A percentile compares a stretch with the other conserved stretches of the same genome.
Conservation (phyloP, 352 stramenopile genomes). For the Phytophthora sojae region DNA sequence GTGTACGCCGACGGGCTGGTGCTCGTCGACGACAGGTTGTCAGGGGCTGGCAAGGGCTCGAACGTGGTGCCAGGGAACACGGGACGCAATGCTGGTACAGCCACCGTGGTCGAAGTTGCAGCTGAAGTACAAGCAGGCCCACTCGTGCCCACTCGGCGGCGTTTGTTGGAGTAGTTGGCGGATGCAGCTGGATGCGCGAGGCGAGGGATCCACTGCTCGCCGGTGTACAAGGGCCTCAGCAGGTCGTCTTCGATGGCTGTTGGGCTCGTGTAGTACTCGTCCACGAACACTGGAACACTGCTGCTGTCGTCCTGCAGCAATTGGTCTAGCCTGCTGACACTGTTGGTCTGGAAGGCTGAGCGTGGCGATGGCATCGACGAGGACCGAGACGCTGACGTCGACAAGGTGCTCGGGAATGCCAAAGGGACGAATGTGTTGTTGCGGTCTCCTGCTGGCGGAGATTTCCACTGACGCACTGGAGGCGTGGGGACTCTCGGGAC, state of each 20-base stretch:
- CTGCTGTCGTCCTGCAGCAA: conserved; percentile 68
- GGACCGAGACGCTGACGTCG: conserved; percentile 22
- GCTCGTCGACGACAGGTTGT: conserved; percentile 26
- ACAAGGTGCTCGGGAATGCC: conserved; percentile 35
- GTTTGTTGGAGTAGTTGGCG: conserved; percentile 37
- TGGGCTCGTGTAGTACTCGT: conserved; percentile 62
- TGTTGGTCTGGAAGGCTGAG: conserved; percentile 27
- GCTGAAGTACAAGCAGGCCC: neutral
- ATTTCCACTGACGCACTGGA: conserved; percentile 13
- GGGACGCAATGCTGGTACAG: conserved; percentile 11
- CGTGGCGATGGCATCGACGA: conserved; percentile 10
- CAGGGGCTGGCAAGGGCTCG: conserved; percentile 24
- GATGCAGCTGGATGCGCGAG: conserved; percentile 13
- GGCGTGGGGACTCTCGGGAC: neutral
- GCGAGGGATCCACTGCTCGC: conserved; percentile 32
- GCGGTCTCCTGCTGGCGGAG: conserved; percentile 12
- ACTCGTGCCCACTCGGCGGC: conserved; percentile 24
- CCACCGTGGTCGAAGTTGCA: conserved; percentile 6
- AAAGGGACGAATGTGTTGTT: conserved; percentile 36
- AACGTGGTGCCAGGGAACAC: conserved; percentile 3
- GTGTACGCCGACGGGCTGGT: conserved; percentile 14
- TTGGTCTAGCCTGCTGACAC: conserved; percentile 53
- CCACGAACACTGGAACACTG: conserved; percentile 45
- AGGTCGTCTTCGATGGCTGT: conserved; percentile 63
- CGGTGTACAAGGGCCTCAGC: conserved; percentile 38